Evolutionary conservation across 768 basidiomycete genomes (phyloP), one percentile per base, ranked within the genome.

Genomic region (Naganishia friedmannii): DNA sequence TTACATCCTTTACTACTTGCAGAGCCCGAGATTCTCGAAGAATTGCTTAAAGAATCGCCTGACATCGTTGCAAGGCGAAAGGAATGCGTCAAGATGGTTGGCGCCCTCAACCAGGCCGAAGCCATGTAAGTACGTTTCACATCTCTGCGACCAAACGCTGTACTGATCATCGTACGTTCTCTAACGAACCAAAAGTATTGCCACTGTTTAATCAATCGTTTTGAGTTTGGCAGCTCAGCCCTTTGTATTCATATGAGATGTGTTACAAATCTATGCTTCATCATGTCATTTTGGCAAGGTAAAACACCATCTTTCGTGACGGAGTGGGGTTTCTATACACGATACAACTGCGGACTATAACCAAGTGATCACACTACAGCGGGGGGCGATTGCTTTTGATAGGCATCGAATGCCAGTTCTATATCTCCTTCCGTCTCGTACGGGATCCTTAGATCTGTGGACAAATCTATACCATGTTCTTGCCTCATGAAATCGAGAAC

Each of bases 51-150:
- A 84, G 95, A 82, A 73, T 78, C 77, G 19, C 77, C 76, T 13
- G 77, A 80, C 71, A 73, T 80, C 45, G 78, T 80, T 23, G 76
- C 77, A 19, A 87, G 94, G 77, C 87, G 95, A 83, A 94, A 93
- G 84, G 96, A 99, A 83, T 91, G 94, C 72, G 86, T 91, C 74
- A 85, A 88, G 76, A 96, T 97, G 93, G 88, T 98, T 66, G 85
- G 87, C 53, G 96, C 95, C 29, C 86, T 99, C 70, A 94, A 94
- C 82, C 93, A 96, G 85, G 94, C 94, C 15, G 95, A 98, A 82
- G 91, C 78, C 9, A 80, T 80, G 68, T 69, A 69, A 45, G 68
- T 68, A 12, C 3, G 23, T 51, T 23, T 21, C 1, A n/a, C 19
- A n/a, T 51, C 23, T 51, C 12, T 23, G 23, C 19, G 7, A 23